Conservation (phyloP, 1,139 yeast species). For the Yamadazyma triangularis region DNA sequence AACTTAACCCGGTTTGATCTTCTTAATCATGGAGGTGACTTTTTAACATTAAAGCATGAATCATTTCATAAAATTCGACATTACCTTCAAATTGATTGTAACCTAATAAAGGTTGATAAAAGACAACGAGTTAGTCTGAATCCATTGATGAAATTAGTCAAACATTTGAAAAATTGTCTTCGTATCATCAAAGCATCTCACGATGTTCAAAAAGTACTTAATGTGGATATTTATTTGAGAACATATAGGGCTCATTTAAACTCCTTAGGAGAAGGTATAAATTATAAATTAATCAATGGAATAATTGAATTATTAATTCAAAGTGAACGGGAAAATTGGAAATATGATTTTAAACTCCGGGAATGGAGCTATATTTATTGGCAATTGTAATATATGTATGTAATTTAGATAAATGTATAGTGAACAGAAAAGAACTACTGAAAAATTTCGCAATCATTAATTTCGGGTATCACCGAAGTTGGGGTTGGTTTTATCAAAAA, state of each 20-base stretch:
- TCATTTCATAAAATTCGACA: conserved; percentile 32
- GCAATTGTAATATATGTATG: too few species aligned
- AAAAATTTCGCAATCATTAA: not conserved
- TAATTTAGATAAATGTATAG: too few species aligned
- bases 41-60: conserved; percentile 10
- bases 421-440: not conserved
- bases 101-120: conserved; percentile 21
- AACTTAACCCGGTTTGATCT: conserved; percentile 16
- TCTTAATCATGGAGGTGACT: conserved; percentile 2
- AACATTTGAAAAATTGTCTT: conserved; percentile 15
- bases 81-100: conserved; percentile 16
- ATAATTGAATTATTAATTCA: conserved; percentile 21
- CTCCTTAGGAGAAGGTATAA: conserved; percentile 13
- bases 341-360: conserved; percentile 14
- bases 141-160: conserved; percentile 12
- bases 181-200: conserved; percentile 6
- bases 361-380: conserved; percentile 16
- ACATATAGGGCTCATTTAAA: conserved; percentile 5
- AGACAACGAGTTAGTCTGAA: conserved; percentile 18
- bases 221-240: conserved; percentile 12
- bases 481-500: too few species aligned
- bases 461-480: not conserved
- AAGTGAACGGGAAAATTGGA: conserved; percentile 19
- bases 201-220: conserved; percentile 6
- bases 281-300: conserved; percentile 20